Evolutionary conservation across 257 asterid genomes (phyloP).

Genomic region (Sherardia arvensis): DNA sequence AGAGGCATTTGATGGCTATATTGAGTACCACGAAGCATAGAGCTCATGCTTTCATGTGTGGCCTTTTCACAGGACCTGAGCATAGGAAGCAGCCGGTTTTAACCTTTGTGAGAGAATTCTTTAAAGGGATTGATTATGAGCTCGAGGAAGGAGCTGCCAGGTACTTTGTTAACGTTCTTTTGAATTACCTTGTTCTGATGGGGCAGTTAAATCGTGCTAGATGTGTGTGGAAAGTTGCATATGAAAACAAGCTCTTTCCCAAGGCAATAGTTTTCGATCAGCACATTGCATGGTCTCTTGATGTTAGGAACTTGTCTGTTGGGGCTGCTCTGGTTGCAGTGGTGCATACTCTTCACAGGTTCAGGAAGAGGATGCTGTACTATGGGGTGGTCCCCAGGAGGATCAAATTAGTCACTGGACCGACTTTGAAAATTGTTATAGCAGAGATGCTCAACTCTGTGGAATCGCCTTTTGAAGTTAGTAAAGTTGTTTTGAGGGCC

Average conservation of each 20-base stretch:
- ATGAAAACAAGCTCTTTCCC: constrained; percentile 89
- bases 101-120: constrained; percentile 80
- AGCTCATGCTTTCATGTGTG: constrained; percentile 87
- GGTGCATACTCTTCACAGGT: constrained; percentile 93
- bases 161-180: constrained; percentile 87
- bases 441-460: constrained; percentile 73
- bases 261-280: constrained; percentile 98
- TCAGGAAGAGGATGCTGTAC: constrained; percentile 91
- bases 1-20: constrained; percentile 92
- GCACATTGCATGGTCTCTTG: constrained; percentile 97
- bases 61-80: constrained; percentile 88
- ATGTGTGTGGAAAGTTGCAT: constrained; percentile 98
- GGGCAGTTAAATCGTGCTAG: constrained; percentile 98
- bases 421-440: constrained; percentile 76
- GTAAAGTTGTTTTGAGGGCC: constrained; percentile 94
- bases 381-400: constrained; percentile 93
- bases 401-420: constrained; percentile 91
- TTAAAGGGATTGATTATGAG: constrained; percentile 77
- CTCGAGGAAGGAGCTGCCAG: constrained; percentile 88
- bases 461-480: constrained; percentile 91
- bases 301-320: constrained; percentile 84
- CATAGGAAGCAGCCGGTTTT: constrained; percentile 82
- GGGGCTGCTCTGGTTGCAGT: constrained; percentile 95
- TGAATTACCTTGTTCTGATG: constrained; percentile 91
- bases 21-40: constrained; percentile 74